Evolutionary conservation across 169 alveolate species (phyloP).

Genomic region (Plasmodium relictum): DNA sequence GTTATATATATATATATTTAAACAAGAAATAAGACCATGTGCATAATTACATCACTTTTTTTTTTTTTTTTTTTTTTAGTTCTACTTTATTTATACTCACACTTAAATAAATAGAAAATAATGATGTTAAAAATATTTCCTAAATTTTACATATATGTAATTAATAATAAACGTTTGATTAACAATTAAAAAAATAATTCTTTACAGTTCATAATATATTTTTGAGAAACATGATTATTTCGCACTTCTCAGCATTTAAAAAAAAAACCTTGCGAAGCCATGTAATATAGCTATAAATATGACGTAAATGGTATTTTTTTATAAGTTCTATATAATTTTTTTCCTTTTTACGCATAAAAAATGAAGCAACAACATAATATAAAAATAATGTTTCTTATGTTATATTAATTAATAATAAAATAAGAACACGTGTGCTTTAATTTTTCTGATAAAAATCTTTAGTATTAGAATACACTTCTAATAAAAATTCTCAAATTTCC

Average conservation of each 20-base stretch:
- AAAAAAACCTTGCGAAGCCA: constrained; percentile 45
- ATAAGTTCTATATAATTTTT: constrained; percentile 18
- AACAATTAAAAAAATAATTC: neutral
- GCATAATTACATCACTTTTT: neutral
- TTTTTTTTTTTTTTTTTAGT: neutral
- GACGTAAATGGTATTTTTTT: constrained; percentile 19
- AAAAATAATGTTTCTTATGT: neutral
- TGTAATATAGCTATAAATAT: constrained; percentile 39
- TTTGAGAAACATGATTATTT: neutral
- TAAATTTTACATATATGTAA: neutral
- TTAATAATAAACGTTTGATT: neutral
- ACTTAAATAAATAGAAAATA: neutral
- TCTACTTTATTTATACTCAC: neutral
- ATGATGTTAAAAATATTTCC: neutral
- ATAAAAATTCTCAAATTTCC: constrained; percentile 20
- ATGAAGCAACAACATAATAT: neutral
- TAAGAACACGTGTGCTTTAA: constrained; percentile 21
- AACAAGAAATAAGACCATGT: neutral
- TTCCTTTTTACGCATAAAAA: constrained; percentile 22
- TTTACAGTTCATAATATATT: constrained; percentile 1
- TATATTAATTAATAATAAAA: constrained; percentile 14
- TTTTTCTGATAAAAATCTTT: constrained; percentile 9
- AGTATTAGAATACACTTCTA: constrained; percentile 32
- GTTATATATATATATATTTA: neutral
- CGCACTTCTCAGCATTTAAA: constrained; percentile 68